Evolutionary conservation across 805 yeast species (phyloP).

Genomic region (Kuraishia capsulata): DNA sequence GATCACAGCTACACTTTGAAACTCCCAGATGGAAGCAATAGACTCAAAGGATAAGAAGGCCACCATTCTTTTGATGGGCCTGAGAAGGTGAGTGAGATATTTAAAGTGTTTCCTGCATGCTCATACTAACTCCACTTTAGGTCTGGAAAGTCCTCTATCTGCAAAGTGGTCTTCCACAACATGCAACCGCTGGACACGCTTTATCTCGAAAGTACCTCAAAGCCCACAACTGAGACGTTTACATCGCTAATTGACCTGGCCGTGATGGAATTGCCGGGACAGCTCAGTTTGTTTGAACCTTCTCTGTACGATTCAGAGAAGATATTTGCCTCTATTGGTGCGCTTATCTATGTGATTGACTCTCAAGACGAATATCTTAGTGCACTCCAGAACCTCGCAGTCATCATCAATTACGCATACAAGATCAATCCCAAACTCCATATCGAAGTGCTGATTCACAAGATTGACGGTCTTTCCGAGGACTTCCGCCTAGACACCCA

Average conservation of each 20-base stretch:
- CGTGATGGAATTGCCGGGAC: constrained; percentile 94
- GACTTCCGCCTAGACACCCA: constrained; percentile 93
- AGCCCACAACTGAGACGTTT: constrained; percentile 80
- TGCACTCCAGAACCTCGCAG: constrained; percentile 81
- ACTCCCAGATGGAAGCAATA: neutral
- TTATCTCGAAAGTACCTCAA: constrained; percentile 82
- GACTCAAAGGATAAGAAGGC: constrained; percentile 42
- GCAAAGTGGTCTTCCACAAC: constrained; percentile 92
- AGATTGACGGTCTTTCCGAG: constrained; percentile 90
- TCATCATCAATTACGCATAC: constrained; percentile 81
- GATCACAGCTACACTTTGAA: neutral
- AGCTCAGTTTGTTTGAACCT: constrained; percentile 81
- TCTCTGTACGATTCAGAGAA: constrained; percentile 63
- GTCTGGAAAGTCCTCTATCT: constrained; percentile 91
- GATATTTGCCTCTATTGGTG: constrained; percentile 75
- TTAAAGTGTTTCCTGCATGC: no score
- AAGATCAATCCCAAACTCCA: constrained; percentile 77
- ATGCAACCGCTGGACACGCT: constrained; percentile 94
- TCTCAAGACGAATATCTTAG: constrained; percentile 91
- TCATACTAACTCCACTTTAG: constrained; percentile 17
- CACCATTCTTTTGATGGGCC: constrained; percentile 82
- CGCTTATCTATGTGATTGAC: constrained; percentile 90
- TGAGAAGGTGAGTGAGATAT: constrained; percentile 40
- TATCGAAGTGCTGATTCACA: constrained; percentile 89
- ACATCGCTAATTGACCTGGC: constrained; percentile 77